Conservation (phyloP, 2,329 filamentous ascomycete species). For the Monosporascus sp. region DNA sequence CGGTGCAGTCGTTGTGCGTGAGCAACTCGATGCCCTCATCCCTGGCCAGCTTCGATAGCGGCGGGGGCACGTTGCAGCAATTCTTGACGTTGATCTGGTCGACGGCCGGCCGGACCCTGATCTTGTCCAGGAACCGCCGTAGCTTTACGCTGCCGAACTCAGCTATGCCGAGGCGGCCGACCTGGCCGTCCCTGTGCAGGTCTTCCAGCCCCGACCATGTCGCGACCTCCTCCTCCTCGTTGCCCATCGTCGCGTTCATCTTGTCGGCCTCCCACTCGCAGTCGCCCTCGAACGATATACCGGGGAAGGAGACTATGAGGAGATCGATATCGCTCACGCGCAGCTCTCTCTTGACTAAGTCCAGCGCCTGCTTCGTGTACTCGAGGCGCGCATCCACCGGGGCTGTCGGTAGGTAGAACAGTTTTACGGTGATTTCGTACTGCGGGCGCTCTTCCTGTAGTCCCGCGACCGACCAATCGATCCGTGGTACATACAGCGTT, state of each 20-base stretch:
- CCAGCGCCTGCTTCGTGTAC: slow-evolving; percentile 73
- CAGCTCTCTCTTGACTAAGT: slow-evolving; percentile 74
- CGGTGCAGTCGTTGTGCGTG: slow-evolving; percentile 90
- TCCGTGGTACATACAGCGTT: slow-evolving; percentile 69
- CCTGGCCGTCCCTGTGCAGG: slow-evolving; percentile 64
- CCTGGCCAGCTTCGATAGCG: slow-evolving; percentile 79
- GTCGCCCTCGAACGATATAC: slow-evolving; percentile 87
- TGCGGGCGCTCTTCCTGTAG: slow-evolving; percentile 74
- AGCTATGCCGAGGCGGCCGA: slow-evolving; percentile 73
- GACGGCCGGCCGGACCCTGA: slow-evolving; percentile 69
- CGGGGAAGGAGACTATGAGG: slow-evolving; percentile 88
- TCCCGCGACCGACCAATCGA: slow-evolving; percentile 65
- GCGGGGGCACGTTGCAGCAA: slow-evolving; percentile 91
- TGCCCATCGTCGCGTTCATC: slow-evolving; percentile 54
- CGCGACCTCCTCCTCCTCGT: slow-evolving; percentile 61
- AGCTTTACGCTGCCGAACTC: slow-evolving; percentile 88
- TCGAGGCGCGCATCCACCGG: slow-evolving; percentile 57
- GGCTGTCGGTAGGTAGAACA: slow-evolving; percentile 82
- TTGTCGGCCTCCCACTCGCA: slow-evolving; percentile 73
- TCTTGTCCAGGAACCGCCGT: slow-evolving; percentile 66
- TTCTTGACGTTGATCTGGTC: slow-evolving; percentile 96
- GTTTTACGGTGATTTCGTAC: slow-evolving; percentile 92
- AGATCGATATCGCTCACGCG: slow-evolving; percentile 73
- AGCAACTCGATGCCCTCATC: slow-evolving; percentile 77
- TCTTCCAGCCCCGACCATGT: slow-evolving; percentile 70